Evolutionary conservation across 2,329 filamentous ascomycete genomes (phyloP), one percentile per base, ranked within the genome.

Genomic region (Geosmithia putterillii): DNA sequence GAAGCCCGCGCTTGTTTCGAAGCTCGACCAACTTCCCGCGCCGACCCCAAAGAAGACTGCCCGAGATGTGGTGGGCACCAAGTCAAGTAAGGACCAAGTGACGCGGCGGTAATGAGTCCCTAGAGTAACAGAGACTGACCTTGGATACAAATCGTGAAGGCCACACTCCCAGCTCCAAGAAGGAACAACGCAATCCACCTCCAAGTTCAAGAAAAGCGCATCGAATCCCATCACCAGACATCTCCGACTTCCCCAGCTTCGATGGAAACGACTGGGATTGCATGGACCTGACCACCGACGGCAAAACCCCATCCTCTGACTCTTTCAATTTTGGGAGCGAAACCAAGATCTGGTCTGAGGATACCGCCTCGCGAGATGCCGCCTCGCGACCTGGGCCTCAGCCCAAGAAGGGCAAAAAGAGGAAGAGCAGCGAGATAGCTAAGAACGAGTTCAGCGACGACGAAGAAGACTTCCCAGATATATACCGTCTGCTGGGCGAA

Each of bases 391-490:
- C 64, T 1, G 60, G 64, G 22, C 63, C 63, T 5, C 42, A 55
- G 9, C 48, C 60, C 2, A 66, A 57, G 38, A 61, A 63, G 39
- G 60, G 60, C 17, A 73, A 67, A 54, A 77, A 76, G 55, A 58
- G 71, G 47, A 76, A 76, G 52, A 74, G 70, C 47, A 59, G 57
- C 20, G 67, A 73, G 9, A 67, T 71, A 20, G 63, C 52, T 46
- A 63, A 57, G 45, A 52, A 55, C 21, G 55, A 61, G 12, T 54
- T 56, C 34, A 43, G 41, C 14, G 57, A 54, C 15, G 57, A 62
- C 4, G 55, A 67, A 14, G 66, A 68, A 28, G 65, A 71, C 17
- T 78, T 74, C 39, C 72, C 71, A 0, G 73, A 79, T 47, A 69
- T 79, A 7, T 66, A 71, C 47, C 63, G 74, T 40, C 57, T 70